A percentile compares a stretch with the other conserved stretches of the same genome.
Evolutionary conservation across 2,329 filamentous ascomycete species (phyloP).

Genomic region (Diaporthe humulicola): DNA sequence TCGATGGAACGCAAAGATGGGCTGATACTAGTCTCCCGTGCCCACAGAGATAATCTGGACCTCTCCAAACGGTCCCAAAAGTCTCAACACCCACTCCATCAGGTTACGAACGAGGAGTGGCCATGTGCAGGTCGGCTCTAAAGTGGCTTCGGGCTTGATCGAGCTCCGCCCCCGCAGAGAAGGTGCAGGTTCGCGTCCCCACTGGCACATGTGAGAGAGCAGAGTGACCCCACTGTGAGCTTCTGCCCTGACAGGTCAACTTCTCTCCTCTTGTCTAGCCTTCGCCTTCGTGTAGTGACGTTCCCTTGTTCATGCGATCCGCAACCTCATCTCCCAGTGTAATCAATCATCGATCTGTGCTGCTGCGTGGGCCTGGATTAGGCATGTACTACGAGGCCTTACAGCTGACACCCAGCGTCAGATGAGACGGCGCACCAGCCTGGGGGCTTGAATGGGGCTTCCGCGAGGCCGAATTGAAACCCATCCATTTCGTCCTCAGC

Average conservation of each 20-base stretch:
- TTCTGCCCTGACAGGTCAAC: conserved; percentile 11
- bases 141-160: conserved; percentile 23
- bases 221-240: background rate
- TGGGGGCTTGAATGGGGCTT: background rate
- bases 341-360: background rate
- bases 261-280: background rate
- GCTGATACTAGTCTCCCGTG: background rate
- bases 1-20: background rate
- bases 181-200: background rate
- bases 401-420: background rate
- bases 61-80: background rate
- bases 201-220: background rate
- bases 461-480: conserved; percentile 9
- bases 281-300: conserved; percentile 16
- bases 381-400: background rate
- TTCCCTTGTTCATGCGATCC: conserved; percentile 20
- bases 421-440: conserved; percentile 1
- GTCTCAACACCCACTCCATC: background rate
- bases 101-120: background rate
- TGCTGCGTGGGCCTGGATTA: background rate
- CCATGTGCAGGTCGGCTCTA: conserved; percentile 29
- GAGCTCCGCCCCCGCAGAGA: conserved; percentile 18
- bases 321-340: background rate
- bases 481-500: background rate
- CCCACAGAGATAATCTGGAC: background rate